Conservation (phyloP, 139 green algal species). For the Tetradesmus obliquus region DNA sequence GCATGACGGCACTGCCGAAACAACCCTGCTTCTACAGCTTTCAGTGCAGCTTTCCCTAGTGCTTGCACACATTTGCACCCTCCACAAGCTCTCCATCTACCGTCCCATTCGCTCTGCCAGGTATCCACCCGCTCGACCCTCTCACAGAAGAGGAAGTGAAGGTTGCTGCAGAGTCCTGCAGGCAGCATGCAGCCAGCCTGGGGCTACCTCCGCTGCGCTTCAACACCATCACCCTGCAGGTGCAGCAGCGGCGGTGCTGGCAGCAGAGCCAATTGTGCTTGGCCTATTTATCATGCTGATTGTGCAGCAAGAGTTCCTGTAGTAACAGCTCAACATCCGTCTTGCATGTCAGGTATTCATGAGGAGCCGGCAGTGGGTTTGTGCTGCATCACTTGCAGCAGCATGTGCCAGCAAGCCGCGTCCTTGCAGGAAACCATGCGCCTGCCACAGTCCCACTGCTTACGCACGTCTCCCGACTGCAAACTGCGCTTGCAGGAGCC, state of each 20-base stretch:
- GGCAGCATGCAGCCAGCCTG: background rate
- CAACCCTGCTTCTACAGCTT: background rate
- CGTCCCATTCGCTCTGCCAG: background rate
- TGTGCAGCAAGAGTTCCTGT: too few species aligned
- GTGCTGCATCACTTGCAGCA: too few species aligned
- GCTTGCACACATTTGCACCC: background rate
- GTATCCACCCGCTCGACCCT: constrained; percentile 12
- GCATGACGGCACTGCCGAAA: background rate
- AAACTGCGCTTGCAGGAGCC: constrained; percentile 8
- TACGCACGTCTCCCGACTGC: too few species aligned
- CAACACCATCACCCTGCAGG: constrained; percentile 42
- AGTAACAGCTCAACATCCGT: too few species aligned
- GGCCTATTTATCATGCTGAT: too few species aligned
- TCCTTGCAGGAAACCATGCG: too few species aligned
- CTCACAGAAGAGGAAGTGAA: background rate
- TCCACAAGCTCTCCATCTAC: background rate
- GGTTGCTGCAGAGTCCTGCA: constrained; percentile 19
- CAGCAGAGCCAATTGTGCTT: background rate
- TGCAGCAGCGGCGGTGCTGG: background rate
- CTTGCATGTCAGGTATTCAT: too few species aligned
- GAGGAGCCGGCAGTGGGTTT: too few species aligned
- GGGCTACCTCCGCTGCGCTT: constrained; percentile 26
- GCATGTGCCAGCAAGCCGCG: too few species aligned
- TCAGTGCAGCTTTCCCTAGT: background rate
- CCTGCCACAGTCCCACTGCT: too few species aligned